These are phyloP conservation scores for Suillus ampliporus DNA, from an alignment of 768 basidiomycete genomes.

Conservation along the genomic window DNA sequence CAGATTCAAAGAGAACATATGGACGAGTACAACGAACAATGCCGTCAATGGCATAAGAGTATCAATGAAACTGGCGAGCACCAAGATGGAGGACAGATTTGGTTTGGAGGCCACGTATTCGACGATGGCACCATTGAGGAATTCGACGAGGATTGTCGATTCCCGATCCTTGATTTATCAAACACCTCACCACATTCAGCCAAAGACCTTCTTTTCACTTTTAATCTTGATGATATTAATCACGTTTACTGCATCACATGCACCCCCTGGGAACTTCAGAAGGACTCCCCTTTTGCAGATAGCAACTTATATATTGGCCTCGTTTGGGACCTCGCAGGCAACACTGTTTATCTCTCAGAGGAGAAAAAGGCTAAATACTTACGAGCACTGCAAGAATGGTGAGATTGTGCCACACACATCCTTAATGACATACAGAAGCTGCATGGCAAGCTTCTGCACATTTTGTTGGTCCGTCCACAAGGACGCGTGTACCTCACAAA, in stretches of 20 bases:
- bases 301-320: slow-evolving; percentile 36
- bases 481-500: slow-evolving; percentile 46
- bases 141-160: slow-evolving; percentile 39
- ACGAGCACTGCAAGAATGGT: slow-evolving; percentile 35
- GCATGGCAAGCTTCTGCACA: slow-evolving; percentile 48
- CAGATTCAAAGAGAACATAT: slow-evolving; percentile 12
- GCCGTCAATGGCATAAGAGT: background rate
- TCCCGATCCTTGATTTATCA: slow-evolving; percentile 30
- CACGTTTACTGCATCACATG: slow-evolving; percentile 31
- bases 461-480: slow-evolving; percentile 33
- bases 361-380: slow-evolving; percentile 28
- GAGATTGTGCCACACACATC: slow-evolving; percentile 23
- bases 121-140: slow-evolving; percentile 29
- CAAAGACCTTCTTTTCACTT: slow-evolving; percentile 25
- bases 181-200: slow-evolving; percentile 19
- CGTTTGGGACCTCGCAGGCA: slow-evolving; percentile 37
- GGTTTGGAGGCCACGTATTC: slow-evolving; percentile 32
- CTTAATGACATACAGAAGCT: slow-evolving; percentile 41
- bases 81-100: slow-evolving; percentile 20
- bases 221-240: slow-evolving; percentile 42
- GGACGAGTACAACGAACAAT: background rate
- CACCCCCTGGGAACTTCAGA: slow-evolving; percentile 16
- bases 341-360: background rate
- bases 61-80: background rate
- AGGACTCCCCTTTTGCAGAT: slow-evolving; percentile 32